A percentile compares a stretch with the other conserved stretches of the same genome.
Conservation (phyloP, 371 early-diverging fungal genomes). For the Mucor mucedo region DNA sequence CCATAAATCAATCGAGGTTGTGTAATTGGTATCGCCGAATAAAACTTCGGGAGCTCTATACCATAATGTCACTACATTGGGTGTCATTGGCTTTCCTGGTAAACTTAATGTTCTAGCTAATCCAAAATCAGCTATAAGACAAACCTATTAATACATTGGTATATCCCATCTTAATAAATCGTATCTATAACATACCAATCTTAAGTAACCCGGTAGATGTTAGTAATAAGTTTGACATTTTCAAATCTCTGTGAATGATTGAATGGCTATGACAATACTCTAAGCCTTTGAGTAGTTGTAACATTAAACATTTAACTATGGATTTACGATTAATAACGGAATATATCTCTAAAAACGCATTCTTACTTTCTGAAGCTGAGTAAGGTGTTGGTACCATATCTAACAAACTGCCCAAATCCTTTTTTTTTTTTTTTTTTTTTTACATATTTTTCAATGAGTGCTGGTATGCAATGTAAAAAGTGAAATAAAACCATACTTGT, state of each 20-base stretch:
- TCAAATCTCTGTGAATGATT: constrained; percentile 85
- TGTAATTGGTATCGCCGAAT: constrained; percentile 79
- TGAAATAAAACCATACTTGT: constrained; percentile 45
- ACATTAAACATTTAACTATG: constrained; percentile 82
- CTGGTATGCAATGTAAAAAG: background rate
- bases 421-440: constrained; percentile 19
- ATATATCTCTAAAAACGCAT: background rate
- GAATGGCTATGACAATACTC: constrained; percentile 79
- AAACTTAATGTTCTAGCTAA: constrained; percentile 77
- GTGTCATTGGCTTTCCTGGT: constrained; percentile 82
- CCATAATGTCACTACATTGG: constrained; percentile 96
- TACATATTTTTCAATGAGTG: background rate
- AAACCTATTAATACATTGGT: background rate
- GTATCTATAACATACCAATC: constrained; percentile 49
- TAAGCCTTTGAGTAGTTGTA: constrained; percentile 76
- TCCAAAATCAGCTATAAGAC: constrained; percentile 84
- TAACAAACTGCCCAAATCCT: constrained; percentile 73
- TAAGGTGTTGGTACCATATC: constrained; percentile 67
- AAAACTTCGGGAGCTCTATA: constrained; percentile 94
- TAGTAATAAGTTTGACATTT: constrained; percentile 84
- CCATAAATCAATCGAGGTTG: constrained; percentile 90
- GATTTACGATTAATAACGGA: background rate
- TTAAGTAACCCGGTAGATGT: constrained; percentile 77
- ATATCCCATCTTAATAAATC: background rate
- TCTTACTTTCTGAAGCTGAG: constrained; percentile 62